A percentile compares a stretch with the other conserved stretches of the same genome.
Conservation (phyloP, 2,329 filamentous ascomycete genomes). For the Fusarium drepaniforme region DNA sequence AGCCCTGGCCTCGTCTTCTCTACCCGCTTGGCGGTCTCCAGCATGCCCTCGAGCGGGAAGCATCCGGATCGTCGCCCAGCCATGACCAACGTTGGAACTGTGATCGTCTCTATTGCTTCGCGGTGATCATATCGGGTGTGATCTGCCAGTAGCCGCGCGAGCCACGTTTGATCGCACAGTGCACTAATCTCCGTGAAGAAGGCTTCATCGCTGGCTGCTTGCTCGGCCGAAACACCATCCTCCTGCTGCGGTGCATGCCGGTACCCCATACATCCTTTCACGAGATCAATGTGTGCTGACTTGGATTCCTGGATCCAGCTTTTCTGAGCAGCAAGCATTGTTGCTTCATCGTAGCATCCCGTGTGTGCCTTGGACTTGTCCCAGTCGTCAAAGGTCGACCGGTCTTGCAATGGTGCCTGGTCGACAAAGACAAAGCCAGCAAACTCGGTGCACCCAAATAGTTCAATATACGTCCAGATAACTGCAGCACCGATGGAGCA, state of each 20-base stretch:
- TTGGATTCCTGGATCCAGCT: conserved; percentile 41
- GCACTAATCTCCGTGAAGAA: conserved; percentile 45
- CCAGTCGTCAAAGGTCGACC: conserved; percentile 40
- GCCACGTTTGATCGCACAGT: conserved; percentile 41
- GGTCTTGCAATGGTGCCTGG: conserved; percentile 44
- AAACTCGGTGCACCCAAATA: conserved; percentile 43
- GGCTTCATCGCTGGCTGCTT: conserved; percentile 37
- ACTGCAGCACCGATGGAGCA: conserved; percentile 46
- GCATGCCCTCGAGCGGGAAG: conserved; percentile 43
- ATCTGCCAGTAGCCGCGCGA: conserved; percentile 43
- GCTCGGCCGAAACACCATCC: conserved; percentile 36
- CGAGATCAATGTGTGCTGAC: conserved; percentile 39
- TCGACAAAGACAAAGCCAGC: conserved; percentile 44
- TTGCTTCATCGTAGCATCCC: conserved; percentile 43
- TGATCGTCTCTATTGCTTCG: conserved; percentile 42
- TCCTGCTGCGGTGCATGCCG: conserved; percentile 36
- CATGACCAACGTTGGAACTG: conserved; percentile 43
- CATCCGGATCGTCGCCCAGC: conserved; percentile 42
- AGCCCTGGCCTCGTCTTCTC: conserved; percentile 34
- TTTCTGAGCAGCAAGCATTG: conserved; percentile 38
- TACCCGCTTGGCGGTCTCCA: conserved; percentile 42
- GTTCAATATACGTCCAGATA: conserved; percentile 44
- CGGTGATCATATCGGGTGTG: conserved; percentile 45
- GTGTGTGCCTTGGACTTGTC: conserved; percentile 38
- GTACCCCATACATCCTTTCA: conserved; percentile 42